A percentile compares a stretch with the other conserved stretches of the same genome.
Evolutionary conservation across 2,329 filamentous ascomycete species (phyloP).

Genomic region (Botryotinia globosa): DNA sequence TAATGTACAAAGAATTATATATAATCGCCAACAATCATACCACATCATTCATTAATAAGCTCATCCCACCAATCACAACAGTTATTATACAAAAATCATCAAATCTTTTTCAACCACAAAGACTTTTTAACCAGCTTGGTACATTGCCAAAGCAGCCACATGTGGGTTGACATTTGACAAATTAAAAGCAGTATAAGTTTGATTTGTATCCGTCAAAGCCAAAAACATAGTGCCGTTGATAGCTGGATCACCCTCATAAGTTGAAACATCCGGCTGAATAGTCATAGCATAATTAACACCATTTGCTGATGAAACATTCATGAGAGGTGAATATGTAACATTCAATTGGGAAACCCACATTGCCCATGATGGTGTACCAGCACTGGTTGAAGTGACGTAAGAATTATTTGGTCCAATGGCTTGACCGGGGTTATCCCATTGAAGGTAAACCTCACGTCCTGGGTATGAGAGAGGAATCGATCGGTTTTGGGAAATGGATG

Average conservation of each 20-base stretch:
- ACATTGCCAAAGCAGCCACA: conserved; percentile 70
- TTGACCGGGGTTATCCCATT: conserved; percentile 69
- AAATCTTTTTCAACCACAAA: background rate
- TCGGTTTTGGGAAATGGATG: conserved; percentile 66
- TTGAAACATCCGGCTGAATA: conserved; percentile 67
- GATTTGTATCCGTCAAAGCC: conserved; percentile 66
- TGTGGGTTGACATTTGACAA: conserved; percentile 71
- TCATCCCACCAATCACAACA: background rate
- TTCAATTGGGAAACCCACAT: conserved; percentile 78
- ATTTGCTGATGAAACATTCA: conserved; percentile 46
- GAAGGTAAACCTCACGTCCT: conserved; percentile 66
- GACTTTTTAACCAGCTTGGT: conserved; percentile 66
- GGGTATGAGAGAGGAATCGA: conserved; percentile 70
- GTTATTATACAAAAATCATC: background rate
- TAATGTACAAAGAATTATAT: background rate
- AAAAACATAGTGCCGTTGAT: conserved; percentile 80
- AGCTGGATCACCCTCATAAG: conserved; percentile 56
- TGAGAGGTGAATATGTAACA: conserved; percentile 64
- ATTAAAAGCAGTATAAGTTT: conserved; percentile 74
- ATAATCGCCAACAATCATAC: background rate
- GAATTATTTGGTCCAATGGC: conserved; percentile 76
- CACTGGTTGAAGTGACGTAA: conserved; percentile 65
- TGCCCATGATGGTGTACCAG: conserved; percentile 61
- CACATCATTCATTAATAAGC: conserved; percentile 8
- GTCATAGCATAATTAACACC: conserved; percentile 46